Evolutionary conservation across 2,329 filamentous ascomycete genomes (phyloP).

Genomic region (Cytospora paraplurivora): DNA sequence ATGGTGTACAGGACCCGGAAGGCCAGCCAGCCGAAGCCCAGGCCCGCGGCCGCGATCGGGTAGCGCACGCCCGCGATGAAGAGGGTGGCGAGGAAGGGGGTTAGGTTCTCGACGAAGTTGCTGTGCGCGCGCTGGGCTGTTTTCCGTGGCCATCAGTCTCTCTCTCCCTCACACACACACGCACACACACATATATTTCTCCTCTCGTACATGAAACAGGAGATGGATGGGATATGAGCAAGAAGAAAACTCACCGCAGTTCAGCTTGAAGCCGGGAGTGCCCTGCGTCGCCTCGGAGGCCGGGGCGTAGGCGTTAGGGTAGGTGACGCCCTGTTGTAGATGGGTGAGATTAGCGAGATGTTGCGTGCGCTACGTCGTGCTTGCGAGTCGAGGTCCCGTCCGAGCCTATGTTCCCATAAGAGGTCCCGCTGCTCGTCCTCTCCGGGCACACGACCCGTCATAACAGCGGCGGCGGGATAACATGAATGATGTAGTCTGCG

Average conservation of each 20-base stretch:
- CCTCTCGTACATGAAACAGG: neutral
- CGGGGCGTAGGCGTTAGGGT: constrained; percentile 60
- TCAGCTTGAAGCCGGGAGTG: constrained; percentile 58
- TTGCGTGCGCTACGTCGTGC: neutral
- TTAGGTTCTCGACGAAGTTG: constrained; percentile 65
- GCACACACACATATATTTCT: neutral
- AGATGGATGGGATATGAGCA: neutral
- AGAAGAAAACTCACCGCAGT: constrained; percentile 53
- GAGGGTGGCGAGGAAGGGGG: constrained; percentile 53
- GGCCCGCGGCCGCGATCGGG: constrained; percentile 50
- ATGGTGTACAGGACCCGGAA: constrained; percentile 56
- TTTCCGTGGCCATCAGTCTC: constrained; percentile 1
- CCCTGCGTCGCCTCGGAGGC: constrained; percentile 57
- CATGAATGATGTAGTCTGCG: neutral
- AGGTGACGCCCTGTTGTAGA: constrained; percentile 46
- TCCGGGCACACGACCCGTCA: neutral
- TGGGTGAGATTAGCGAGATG: neutral
- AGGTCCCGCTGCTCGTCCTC: neutral
- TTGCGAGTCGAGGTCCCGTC: neutral
- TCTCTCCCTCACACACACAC: neutral
- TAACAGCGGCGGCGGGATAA: neutral
- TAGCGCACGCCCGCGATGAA: constrained; percentile 59
- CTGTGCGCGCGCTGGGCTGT: constrained; percentile 61
- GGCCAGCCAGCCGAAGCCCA: constrained; percentile 57
- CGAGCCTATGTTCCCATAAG: no score